These are phyloP conservation scores for Fraxinus cuspidata DNA, from an alignment of 257 asterid genomes.

Conservation along the genomic window DNA sequence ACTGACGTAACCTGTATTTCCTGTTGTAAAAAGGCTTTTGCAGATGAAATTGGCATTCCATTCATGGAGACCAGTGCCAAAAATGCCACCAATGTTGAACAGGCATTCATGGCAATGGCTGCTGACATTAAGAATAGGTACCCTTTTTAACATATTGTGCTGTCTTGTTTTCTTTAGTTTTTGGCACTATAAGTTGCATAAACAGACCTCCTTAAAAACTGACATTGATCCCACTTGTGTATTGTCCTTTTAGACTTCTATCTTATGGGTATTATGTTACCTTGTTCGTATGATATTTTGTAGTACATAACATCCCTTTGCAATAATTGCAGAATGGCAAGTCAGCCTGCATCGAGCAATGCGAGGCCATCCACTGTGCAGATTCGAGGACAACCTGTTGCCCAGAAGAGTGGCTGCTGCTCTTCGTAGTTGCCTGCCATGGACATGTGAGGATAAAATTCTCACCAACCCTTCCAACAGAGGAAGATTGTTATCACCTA, in stretches of 20 bases:
- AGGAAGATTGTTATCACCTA: slow-evolving; percentile 10
- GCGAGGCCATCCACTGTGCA: slow-evolving; percentile 73
- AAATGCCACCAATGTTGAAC: slow-evolving; percentile 2
- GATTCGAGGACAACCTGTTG: slow-evolving; percentile 70
- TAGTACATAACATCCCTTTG: neutral
- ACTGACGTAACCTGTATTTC: neutral
- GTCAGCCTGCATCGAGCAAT: slow-evolving; percentile 59
- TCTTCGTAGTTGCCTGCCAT: slow-evolving; percentile 38
- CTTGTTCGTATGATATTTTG: no score
- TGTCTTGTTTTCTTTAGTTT: no score
- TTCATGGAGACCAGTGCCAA: slow-evolving; percentile 6
- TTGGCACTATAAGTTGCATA: no score
- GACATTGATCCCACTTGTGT: no score
- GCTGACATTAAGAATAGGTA: neutral
- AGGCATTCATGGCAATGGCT: slow-evolving; percentile 8
- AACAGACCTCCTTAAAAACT: no score
- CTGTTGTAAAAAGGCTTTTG: neutral
- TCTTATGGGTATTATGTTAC: neutral
- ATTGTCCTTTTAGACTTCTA: no score
- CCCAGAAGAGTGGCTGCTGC: slow-evolving; percentile 75
- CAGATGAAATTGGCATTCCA: slow-evolving; percentile 5
- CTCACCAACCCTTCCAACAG: neutral
- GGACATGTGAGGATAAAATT: slow-evolving; percentile 12
- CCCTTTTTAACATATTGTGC: neutral
- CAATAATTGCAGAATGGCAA: slow-evolving; percentile 59